Conservation (phyloP, 1,139 yeast species). For the Pichia sp. region DNA sequence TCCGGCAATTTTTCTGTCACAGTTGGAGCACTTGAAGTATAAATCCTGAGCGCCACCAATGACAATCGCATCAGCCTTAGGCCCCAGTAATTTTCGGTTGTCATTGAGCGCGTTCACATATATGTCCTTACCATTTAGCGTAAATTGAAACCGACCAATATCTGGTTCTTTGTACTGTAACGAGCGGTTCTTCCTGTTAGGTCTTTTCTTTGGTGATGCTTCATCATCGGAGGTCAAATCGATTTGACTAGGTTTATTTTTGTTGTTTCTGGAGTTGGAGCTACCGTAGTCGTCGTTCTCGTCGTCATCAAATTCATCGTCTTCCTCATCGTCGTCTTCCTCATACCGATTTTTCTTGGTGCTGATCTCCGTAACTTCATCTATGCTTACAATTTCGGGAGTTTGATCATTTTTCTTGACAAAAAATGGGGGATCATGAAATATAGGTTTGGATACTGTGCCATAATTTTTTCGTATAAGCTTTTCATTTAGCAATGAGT, state of each 20-base stretch:
- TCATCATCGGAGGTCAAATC: neutral
- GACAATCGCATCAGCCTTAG: constrained; percentile 7
- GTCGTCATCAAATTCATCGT: neutral
- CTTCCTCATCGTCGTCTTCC: neutral
- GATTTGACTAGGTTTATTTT: neutral
- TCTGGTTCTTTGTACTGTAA: constrained; percentile 17
- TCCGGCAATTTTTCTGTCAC: constrained; percentile 84
- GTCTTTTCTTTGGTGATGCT: neutral
- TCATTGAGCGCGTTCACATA: constrained; percentile 33
- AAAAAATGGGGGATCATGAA: constrained; percentile 14
- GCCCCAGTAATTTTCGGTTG: constrained; percentile 12
- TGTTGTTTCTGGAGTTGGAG: neutral
- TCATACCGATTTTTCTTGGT: neutral
- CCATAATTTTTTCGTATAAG: constrained; percentile 28
- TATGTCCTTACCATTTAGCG: constrained; percentile 37
- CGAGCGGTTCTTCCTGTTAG: neutral
- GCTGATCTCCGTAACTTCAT: neutral
- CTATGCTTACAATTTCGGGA: neutral
- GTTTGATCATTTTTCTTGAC: neutral
- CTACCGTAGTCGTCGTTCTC: neutral
- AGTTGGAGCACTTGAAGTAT: constrained; percentile 73
- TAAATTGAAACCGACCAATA: constrained; percentile 23
- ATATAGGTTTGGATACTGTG: constrained; percentile 19
- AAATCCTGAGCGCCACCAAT: constrained; percentile 24
- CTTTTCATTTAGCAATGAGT: constrained; percentile 35